Base-by-base conservation (phyloP, 345 rosid species). In the Melastoma malabathricum region DNA sequence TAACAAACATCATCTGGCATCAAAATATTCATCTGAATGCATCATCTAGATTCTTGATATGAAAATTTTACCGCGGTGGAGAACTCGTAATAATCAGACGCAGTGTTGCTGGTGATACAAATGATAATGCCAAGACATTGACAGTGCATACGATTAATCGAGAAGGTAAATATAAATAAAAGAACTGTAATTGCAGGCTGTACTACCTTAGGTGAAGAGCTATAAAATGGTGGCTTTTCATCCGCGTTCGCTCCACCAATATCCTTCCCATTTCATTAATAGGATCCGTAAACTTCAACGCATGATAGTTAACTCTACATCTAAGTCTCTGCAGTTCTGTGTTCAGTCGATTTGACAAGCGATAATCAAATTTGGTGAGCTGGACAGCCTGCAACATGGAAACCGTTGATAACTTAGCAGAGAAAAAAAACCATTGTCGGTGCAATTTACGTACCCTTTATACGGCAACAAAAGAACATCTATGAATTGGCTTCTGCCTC, bases 251-350 rank as follows among this genome's bases (percentile, higher is more conserved):
- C 48, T 74, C 67, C 47, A 78, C 82, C 71, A 86, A 61, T 22
- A 48, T 47, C 72, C 71, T 71, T 10, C 98, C 94, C 77, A 84
- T 75, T 59, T 62, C 67, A 57, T 51, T 73, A 64, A 90, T 80
- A 19, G 81, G 60, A 55, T 74, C 69, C 4, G 94, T 78, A 62
- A 83, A 90, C 50, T 73, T 80, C 45, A 90, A 52, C 44, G 94
- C 81, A 59, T 90, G 96, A 72, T 83, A 90, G 66, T 86, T 90
- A 43, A 77, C 96, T 72, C 94, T 86, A 44, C 98, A 90, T 60
- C 98, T 84, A 46, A 90, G 77, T 72, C 82, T 90, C 69, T 90
- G 98, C 29, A 90, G 79, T 58, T 80, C 82, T 44, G 70, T 47
- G 48, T 68, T 82, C 55, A 90, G 67, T 65, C 60, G 62, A 69